Evolutionary conservation across 2,329 filamentous ascomycete species (phyloP), one percentile per base, ranked within the genome.

Genomic region (Dryadomyces sulphureus): DNA sequence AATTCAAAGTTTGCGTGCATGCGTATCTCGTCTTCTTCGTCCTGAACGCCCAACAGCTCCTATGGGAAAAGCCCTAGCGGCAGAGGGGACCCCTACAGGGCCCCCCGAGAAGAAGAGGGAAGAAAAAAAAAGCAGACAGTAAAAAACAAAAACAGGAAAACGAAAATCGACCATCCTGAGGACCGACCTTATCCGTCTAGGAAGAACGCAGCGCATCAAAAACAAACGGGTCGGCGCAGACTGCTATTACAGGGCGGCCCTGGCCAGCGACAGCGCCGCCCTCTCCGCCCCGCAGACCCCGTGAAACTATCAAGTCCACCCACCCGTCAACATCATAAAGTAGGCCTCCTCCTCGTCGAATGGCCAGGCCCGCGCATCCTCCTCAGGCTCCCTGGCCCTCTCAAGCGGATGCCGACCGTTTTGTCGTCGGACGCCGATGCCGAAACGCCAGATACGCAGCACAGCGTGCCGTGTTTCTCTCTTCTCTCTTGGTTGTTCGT

Each of bases 361-460:
- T n/a, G n/a, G n/a, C n/a, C n/a, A n/a, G n/a, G n/a, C n/a, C n/a
- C n/a, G n/a, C n/a, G n/a, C n/a, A n/a, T n/a, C n/a, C n/a, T n/a
- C n/a, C n/a, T n/a, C n/a, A n/a, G n/a, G n/a, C n/a, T n/a, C n/a
- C n/a, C n/a, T n/a, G n/a, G n/a, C n/a, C n/a, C n/a, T n/a, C n/a
- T n/a, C 17, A 32, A 40, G 36, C 43, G 45, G 36, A 34, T 46
- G 41, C 41, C 48, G 43, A 27, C 20, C 21, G 20, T 38, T 32
- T 49, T 46, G 49, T 22, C 43, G 44, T 38, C 30, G 27, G 22
- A 48, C 36, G 41, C 49, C 43, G 48, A 49, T 38, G 49, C 49
- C 49, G 38, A 43, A 46, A 39, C 49, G 48, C 47, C 47, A 51
- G 44, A 51, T 45, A 27, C 45, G 43, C 24, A 42, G 25, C 43